A percentile compares a stretch with the other conserved stretches of the same genome.
Conservation (phyloP, 148 eudicot species). For the Persicaria tinctoria region DNA sequence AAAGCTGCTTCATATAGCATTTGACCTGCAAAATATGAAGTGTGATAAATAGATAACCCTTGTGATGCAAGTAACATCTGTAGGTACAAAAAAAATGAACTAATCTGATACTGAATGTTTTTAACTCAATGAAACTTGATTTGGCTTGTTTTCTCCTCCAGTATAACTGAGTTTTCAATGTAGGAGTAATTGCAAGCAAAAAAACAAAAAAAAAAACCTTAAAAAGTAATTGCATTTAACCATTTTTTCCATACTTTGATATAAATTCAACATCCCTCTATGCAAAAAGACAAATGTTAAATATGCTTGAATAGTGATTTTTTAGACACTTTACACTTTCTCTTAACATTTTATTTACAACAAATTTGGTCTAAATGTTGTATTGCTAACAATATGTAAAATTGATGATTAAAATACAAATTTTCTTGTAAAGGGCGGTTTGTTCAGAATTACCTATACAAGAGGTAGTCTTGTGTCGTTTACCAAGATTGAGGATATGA, state of each 20-base stretch:
- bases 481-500: too few species aligned
- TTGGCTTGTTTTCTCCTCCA: neutral
- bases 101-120: neutral
- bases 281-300: too few species aligned
- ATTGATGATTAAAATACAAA: too few species aligned
- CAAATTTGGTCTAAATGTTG: too few species aligned
- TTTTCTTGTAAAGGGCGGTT: too few species aligned
- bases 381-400: too few species aligned
- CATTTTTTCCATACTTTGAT: too few species aligned
- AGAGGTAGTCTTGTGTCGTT: too few species aligned
- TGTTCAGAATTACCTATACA: too few species aligned
- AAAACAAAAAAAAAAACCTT: too few species aligned
- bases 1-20: slow-evolving; percentile 75
- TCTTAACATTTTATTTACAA: neutral
- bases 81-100: neutral
- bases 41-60: neutral
- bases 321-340: neutral
- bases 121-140: neutral
- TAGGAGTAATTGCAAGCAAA: neutral
- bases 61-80: neutral
- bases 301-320: neutral
- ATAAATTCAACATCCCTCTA: too few species aligned
- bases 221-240: too few species aligned
- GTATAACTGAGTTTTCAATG: neutral
- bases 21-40: slow-evolving; percentile 43